Evolutionary conservation across 495 filamentous ascomycete genomes (phyloP).

Genomic region (Penicillium nucicola): DNA sequence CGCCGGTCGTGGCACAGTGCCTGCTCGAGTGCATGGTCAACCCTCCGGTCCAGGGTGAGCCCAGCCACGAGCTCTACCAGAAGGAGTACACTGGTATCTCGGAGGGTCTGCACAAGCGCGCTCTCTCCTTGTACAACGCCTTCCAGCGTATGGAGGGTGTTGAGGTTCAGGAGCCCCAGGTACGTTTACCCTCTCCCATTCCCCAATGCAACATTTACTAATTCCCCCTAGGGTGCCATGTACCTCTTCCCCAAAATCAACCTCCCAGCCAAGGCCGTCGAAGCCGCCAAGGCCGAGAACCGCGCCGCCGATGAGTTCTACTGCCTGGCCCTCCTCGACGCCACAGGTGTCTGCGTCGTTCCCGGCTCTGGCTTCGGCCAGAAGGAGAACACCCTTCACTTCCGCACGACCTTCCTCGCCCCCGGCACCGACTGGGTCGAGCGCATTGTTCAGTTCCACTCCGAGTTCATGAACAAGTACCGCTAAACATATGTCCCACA

Average conservation of each 20-base stretch:
- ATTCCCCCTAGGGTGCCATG: slow-evolving; percentile 71
- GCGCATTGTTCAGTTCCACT: slow-evolving; percentile 83
- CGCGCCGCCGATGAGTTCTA: slow-evolving; percentile 90
- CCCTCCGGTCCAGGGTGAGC: slow-evolving; percentile 77
- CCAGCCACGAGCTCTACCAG: slow-evolving; percentile 76
- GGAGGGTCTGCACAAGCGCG: slow-evolving; percentile 69
- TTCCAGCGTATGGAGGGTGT: slow-evolving; percentile 96
- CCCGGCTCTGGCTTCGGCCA: slow-evolving; percentile 93
- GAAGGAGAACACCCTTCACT: slow-evolving; percentile 86
- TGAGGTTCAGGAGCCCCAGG: slow-evolving; percentile 74
- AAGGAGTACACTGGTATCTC: slow-evolving; percentile 80
- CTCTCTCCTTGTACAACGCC: slow-evolving; percentile 78
- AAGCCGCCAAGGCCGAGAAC: slow-evolving; percentile 68
- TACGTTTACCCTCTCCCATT: slow-evolving; percentile 16
- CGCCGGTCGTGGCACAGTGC: slow-evolving; percentile 93
- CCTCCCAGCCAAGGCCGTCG: slow-evolving; percentile 69
- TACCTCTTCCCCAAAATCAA: slow-evolving; percentile 96
- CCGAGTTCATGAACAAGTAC: slow-evolving; percentile 87
- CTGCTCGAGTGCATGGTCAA: slow-evolving; percentile 96
- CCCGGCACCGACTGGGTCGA: slow-evolving; percentile 95
- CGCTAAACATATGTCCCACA: slow-evolving; percentile 24
- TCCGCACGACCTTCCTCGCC: slow-evolving; percentile 94
- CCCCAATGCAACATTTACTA: not conserved
- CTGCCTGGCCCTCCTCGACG: slow-evolving; percentile 82
- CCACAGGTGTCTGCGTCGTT: slow-evolving; percentile 93